Conservation (phyloP, 1,284 basidiomycete species). For the Athelia sp. region DNA sequence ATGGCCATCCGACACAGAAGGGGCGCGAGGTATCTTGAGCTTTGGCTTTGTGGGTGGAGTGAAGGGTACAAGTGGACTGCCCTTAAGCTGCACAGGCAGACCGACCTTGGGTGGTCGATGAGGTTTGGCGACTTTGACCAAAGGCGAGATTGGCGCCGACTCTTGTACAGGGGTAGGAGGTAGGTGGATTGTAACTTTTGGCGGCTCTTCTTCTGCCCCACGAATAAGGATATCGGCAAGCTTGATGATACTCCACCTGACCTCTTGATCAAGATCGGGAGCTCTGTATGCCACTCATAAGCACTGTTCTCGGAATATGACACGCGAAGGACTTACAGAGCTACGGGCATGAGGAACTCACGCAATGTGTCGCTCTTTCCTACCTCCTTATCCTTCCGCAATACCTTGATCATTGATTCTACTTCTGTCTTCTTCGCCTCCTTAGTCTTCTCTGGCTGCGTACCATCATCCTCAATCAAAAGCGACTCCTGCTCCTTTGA, state of each 20-base stretch:
- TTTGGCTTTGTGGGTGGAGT: constrained; percentile 37
- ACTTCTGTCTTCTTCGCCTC: constrained; percentile 79
- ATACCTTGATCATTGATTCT: constrained; percentile 74
- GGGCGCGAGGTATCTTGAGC: constrained; percentile 41
- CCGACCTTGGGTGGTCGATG: constrained; percentile 44
- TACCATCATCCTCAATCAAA: constrained; percentile 83
- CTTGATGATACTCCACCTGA: constrained; percentile 89
- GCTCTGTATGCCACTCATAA: constrained; percentile 37
- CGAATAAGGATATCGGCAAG: constrained; percentile 87
- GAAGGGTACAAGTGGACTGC: constrained; percentile 38
- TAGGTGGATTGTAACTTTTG: constrained; percentile 82
- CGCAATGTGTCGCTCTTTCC: constrained; percentile 80
- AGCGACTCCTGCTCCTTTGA: constrained; percentile 72
- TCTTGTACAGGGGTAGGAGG: constrained; percentile 74
- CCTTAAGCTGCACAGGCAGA: constrained; percentile 33
- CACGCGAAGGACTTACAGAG: constrained; percentile 51
- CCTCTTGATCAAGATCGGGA: constrained; percentile 76
- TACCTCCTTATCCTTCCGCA: constrained; percentile 81
- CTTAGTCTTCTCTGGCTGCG: constrained; percentile 60
- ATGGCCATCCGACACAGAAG: constrained; percentile 19
- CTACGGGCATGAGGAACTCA: constrained; percentile 76
- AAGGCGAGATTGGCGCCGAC: constrained; percentile 43
- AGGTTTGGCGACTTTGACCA: constrained; percentile 46
- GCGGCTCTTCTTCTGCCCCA: constrained; percentile 78
- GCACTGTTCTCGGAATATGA: constrained; percentile 6